These are phyloP conservation scores for Podila verticillata DNA, from an alignment of 192 early-diverging fungal genomes.

Conservation along the genomic window DNA sequence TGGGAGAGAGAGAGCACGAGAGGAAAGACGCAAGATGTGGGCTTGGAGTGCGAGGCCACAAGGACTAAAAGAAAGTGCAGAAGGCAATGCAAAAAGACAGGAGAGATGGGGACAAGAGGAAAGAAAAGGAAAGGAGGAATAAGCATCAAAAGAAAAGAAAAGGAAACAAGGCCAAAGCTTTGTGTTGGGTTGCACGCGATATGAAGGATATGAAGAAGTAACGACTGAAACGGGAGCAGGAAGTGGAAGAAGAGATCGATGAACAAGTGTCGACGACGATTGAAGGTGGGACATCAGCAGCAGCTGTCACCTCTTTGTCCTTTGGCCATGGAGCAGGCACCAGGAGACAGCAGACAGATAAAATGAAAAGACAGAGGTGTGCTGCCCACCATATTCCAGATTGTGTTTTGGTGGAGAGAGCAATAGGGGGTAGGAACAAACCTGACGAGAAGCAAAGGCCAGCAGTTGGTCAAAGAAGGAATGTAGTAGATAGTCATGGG, in stretches of 20 bases:
- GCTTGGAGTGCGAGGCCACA: background rate
- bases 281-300: too few species aligned
- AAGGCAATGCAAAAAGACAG: background rate
- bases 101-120: background rate
- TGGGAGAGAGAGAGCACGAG: too few species aligned
- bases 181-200: background rate
- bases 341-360: background rate
- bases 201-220: background rate
- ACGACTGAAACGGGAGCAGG: background rate
- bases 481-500: too few species aligned
- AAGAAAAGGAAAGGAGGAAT: background rate
- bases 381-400: too few species aligned
- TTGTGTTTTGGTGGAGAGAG: too few species aligned
- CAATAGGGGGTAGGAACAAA: too few species aligned
- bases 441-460: too few species aligned
- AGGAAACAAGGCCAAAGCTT: background rate
- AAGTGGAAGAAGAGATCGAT: background rate
- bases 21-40: too few species aligned
- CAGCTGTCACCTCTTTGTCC: background rate
- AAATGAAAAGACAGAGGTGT: too few species aligned
- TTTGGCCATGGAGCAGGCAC: background rate
- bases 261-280: too few species aligned
- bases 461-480: too few species aligned
- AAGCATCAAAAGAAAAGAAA: background rate
- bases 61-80: background rate